These are phyloP conservation scores for Penicillium occitanis DNA, from an alignment of 2,329 filamentous ascomycete genomes.

Conservation along the genomic window DNA sequence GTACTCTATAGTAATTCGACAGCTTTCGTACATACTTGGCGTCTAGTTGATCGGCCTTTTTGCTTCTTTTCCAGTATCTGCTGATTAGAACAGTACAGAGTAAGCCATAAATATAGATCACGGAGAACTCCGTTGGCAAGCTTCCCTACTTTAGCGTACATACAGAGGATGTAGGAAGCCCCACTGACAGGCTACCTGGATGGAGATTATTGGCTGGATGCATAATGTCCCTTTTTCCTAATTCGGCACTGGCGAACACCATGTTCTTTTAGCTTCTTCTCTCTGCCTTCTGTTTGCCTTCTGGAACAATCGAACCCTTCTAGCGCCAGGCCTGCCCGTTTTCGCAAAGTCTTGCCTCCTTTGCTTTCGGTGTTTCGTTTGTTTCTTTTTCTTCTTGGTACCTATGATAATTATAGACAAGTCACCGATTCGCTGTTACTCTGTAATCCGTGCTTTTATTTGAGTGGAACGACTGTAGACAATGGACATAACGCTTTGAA, in stretches of 20 bases:
- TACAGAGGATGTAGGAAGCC: neutral
- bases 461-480: no score
- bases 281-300: neutral
- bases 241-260: neutral
- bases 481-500: no score
- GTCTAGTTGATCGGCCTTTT: no score
- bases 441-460: neutral
- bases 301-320: slow-evolving; percentile 4
- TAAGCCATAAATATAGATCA: neutral
- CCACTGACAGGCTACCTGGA: neutral
- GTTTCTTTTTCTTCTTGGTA: neutral
- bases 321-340: neutral
- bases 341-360: neutral
- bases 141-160: no score
- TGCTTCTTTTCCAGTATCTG: no score
- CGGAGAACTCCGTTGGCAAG: neutral
- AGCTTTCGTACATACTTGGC: no score
- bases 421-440: neutral
- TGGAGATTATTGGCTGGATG: neutral
- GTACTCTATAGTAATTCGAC: no score
- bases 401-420: neutral
- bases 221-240: neutral
- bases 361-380: neutral
- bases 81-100: neutral
- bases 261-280: slow-evolving; percentile 5